A percentile compares a stretch with the other conserved stretches of the same genome.
phyloP scores from a whole-genome alignment of 495 filamentous ascomycete species.

The Hamigera avellanea region DNA sequence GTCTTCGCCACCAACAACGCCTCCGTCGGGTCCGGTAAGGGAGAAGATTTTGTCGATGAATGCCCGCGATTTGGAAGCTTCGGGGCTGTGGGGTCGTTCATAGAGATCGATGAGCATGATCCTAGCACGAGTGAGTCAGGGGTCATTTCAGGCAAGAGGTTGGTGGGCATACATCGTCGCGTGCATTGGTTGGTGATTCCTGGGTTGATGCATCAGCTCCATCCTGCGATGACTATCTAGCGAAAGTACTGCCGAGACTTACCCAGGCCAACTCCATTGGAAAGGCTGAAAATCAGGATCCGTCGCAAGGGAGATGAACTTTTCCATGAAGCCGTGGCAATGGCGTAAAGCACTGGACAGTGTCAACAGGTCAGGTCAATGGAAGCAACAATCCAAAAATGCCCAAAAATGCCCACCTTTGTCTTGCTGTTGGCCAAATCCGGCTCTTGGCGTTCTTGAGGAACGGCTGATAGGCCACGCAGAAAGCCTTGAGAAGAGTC shows the following conservation, averaged over 20 bases:
- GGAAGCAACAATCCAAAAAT: not conserved
- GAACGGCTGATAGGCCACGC: conserved; percentile 44
- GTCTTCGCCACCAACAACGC: conserved; percentile 39
- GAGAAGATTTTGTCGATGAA: conserved; percentile 43
- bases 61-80: conserved; percentile 34
- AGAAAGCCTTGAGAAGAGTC: conserved; percentile 26
- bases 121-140: conserved; percentile 5
- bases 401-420: conserved; percentile 23
- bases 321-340: conserved; percentile 44
- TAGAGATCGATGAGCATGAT: conserved; percentile 47
- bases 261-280: conserved; percentile 47
- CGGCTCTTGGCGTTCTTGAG: conserved; percentile 44
- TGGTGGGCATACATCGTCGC: conserved; percentile 30
- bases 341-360: conserved; percentile 37
- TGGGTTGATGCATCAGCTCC: conserved; percentile 6
- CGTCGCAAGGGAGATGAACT: conserved; percentile 40
- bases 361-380: conserved; percentile 4
- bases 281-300: conserved; percentile 44
- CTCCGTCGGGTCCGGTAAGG: conserved; percentile 39
- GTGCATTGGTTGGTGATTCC: conserved; percentile 45
- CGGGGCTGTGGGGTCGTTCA: conserved; percentile 35
- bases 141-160: too few relatives aligned
- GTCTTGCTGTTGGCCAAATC: conserved; percentile 40
- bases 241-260: not conserved
- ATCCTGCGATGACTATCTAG: not conserved